Evolutionary conservation across 1,284 basidiomycete species (phyloP).

Genomic region (Cryptococcus amylolentus): DNA sequence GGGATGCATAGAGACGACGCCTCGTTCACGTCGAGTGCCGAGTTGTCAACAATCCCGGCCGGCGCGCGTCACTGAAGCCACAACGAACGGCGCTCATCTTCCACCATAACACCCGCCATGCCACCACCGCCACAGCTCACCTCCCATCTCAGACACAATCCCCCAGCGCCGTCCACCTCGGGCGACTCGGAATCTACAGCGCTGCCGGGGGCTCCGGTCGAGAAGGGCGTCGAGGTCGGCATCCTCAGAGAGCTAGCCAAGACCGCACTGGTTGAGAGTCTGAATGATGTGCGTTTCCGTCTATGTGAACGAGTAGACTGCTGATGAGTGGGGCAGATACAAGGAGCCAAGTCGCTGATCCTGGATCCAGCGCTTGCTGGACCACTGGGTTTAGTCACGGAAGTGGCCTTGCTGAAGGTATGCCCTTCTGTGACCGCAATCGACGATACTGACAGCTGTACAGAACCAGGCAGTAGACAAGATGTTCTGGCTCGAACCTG

Average conservation of each 20-base stretch:
- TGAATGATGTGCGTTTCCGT: constrained; percentile 65
- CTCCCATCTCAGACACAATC: constrained; percentile 11
- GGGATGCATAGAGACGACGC: too few relatives aligned
- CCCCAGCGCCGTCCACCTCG: constrained; percentile 42
- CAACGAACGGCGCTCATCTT: too few relatives aligned
- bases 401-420: constrained; percentile 87
- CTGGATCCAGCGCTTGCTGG: constrained; percentile 84
- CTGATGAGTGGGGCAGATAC: constrained; percentile 58
- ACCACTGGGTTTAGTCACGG: constrained; percentile 86
- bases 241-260: constrained; percentile 71
- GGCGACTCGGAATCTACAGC: constrained; percentile 42
- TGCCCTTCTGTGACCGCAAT: constrained; percentile 9
- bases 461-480: constrained; percentile 98
- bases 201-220: constrained; percentile 10
- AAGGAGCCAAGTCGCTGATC: constrained; percentile 92
- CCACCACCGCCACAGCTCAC: too few relatives aligned
- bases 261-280: constrained; percentile 69
- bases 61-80: too few relatives aligned
- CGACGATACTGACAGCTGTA: neutral
- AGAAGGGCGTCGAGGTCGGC: constrained; percentile 59
- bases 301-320: neutral
- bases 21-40: too few relatives aligned
- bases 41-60: too few relatives aligned
- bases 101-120: too few relatives aligned
- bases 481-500: constrained; percentile 97